Conservation (phyloP, 768 basidiomycete species). For the Macrolepiota dolichaula region DNA sequence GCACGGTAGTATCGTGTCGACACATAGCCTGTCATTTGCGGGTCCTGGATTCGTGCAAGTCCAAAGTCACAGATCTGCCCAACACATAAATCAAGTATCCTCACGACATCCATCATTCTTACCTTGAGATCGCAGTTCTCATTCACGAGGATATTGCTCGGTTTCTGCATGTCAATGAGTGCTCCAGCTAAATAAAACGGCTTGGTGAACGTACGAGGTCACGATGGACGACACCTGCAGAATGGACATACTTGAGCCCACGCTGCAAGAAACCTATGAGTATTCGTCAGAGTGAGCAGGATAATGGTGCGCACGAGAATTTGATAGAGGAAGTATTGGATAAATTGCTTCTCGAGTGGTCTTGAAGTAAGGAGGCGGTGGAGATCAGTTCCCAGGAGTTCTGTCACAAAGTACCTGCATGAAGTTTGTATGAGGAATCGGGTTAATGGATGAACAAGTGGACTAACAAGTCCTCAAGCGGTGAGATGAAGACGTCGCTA, state of each 20-base stretch:
- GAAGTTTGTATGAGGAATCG: constrained; percentile 4
- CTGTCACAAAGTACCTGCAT: constrained; percentile 95
- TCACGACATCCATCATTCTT: constrained; percentile 12
- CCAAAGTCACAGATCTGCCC: constrained; percentile 97
- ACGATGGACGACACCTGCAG: constrained; percentile 97
- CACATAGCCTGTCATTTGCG: constrained; percentile 99
- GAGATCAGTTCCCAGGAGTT: constrained; percentile 95
- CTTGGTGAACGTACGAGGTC: constrained; percentile 66
- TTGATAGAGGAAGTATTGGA: constrained; percentile 99
- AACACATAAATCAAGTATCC: constrained; percentile 12
- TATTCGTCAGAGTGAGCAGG: not conserved
- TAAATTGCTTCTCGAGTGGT: constrained; percentile 99
- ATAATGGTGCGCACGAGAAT: constrained; percentile 66
- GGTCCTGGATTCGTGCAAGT: constrained; percentile 96
- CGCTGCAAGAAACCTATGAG: constrained; percentile 47
- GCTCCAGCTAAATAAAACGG: constrained; percentile 7
- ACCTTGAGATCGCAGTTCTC: constrained; percentile 99
- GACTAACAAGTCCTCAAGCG: constrained; percentile 93
- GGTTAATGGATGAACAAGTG: not conserved
- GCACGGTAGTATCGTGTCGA: constrained; percentile 99
- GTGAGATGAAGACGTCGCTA: constrained; percentile 98
- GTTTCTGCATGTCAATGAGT: constrained; percentile 60
- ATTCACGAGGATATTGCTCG: constrained; percentile 98
- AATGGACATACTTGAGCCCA: constrained; percentile 98
- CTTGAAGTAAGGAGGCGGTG: constrained; percentile 95